A percentile compares a stretch with the other conserved stretches of the same genome.
phyloP scores from a whole-genome alignment of 257 asterid genomes.

The Cordia subcordata region DNA sequence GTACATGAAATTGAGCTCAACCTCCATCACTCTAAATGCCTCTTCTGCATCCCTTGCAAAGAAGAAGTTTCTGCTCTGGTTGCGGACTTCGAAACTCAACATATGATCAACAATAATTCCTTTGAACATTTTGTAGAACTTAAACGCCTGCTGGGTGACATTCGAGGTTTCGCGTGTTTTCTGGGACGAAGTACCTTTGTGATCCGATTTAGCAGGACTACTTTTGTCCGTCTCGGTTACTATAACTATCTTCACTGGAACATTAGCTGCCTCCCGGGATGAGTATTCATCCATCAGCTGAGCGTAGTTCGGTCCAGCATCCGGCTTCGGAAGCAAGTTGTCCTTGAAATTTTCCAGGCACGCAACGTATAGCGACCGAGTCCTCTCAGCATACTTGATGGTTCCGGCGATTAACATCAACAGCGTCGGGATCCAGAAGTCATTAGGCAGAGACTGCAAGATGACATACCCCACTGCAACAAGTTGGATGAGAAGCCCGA shows the following conservation, averaged over 20 bases:
- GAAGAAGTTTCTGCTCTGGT: slow-evolving; percentile 9
- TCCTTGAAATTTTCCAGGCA: slow-evolving; percentile 21
- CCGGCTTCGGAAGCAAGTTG: slow-evolving; percentile 28
- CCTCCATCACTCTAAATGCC: slow-evolving; percentile 24
- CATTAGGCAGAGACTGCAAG: slow-evolving; percentile 23
- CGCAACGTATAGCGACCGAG: too few species aligned
- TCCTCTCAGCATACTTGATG: too few species aligned
- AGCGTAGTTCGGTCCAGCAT: slow-evolving; percentile 31
- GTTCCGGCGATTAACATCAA: slow-evolving; percentile 22
- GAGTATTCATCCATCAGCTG: slow-evolving; percentile 23
- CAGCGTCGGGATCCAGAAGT: slow-evolving; percentile 26
- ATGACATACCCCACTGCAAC: slow-evolving; percentile 26
- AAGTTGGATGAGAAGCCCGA: slow-evolving; percentile 25
- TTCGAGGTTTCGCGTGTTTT: neutral
- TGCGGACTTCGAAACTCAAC: slow-evolving; percentile 18
- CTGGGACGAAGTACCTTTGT: neutral
- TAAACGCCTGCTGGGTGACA: neutral
- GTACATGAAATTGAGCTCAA: slow-evolving; percentile 28
- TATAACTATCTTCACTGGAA: neutral
- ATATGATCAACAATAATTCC: slow-evolving; percentile 23
- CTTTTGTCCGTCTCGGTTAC: neutral
- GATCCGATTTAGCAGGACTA: neutral
- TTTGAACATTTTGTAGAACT: slow-evolving; percentile 8
- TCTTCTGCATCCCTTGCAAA: neutral
- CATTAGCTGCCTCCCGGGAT: neutral